Base-by-base conservation (phyloP, 306 rosid genomes). In the Dalbergia cultrata region DNA sequence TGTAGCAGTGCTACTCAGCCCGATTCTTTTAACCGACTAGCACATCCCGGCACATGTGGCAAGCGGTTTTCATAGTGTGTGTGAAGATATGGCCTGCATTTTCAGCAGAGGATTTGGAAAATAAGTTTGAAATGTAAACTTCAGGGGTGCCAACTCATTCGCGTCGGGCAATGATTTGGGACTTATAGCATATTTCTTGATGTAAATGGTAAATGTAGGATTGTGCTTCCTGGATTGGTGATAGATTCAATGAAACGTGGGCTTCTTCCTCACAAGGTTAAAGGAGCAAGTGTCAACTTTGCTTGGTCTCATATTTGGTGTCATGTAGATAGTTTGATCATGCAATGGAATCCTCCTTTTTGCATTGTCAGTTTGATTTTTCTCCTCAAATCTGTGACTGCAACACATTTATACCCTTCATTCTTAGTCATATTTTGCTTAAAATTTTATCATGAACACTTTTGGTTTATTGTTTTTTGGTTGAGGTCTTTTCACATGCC, bases 401-500 rank as follows among this genome's bases (percentile, higher is more conserved):
- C 66, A 39, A 47, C 13, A 69, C 33, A 16, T 9, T 33, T 72
- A 5, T 35, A 33, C 34, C 7, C 60, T 61, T 58, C 49, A 2
- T 47, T 58, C 53, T 37, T 67, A 58, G 21, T 49, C 60, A 22
- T 63, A 13, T 13, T 39, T 54, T 60, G 66, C 41, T 5, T 12
- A 18, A 6, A 43, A 63, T 31, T 33, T 60, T 12, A 13, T 61
- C 65, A 35, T 13, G 68, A 49, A n/a, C 72, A 22, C 4, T 44
- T 64, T n/a, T 16, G 50, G 80, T 19, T 34, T 49, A 11, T 26
- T 77, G 57, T 37, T 26, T 26, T 43, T 82, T 77, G 86, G 26
- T 71, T 74, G 9, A 50, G 62, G 66, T 65, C 78, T 74, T 63
- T 84, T 66, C 58, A 63, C 35, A 47, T 74, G 56, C 37, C 53